Base-by-base conservation (phyloP, 306 rosid genomes). In the Heteromeles arbutifolia region DNA sequence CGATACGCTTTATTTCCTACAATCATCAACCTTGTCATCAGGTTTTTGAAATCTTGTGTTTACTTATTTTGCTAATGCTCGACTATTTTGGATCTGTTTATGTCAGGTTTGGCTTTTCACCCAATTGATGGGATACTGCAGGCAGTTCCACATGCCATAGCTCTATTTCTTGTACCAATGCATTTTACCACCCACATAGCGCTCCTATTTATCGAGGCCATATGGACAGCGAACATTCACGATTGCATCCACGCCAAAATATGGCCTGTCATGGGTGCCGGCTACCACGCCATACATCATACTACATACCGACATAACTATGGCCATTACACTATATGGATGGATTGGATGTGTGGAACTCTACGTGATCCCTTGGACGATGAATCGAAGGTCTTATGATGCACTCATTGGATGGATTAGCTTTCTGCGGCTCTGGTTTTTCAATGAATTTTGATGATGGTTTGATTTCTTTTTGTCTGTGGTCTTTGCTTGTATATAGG, bases 201-300 rank as follows among this genome's bases (percentile, higher is more conserved):
- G 11, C 87, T 91, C 69, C 10, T 94, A 22, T 91, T 91, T 85
- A 31, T 90, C 0, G 97, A 94, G 86, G 96, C 39, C 39, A 12
- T 95, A 53, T 95, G 98, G 98, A 90, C 98, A 12, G 86, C 97
- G 29, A 95, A 92, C 70, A 92, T 95, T 76, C 98, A 95, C 48
- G 98, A 95, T 67, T 86, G 97, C 85, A 87, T 95, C 75, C 88
- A 95, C n/a, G 80, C 83, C 41, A 89, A 87, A 43, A 4, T 89
- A 58, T 95, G 98, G 98, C 97, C 98, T 61, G 79, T 90, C 26
- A 90, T 95, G 98, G 98, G 98, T 78, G 97, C 98, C 67, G 97
- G 98, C 73, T 92, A 90, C 84, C 98, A 95, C 91, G 89, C 97
- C 57, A 87, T 95, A 72, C 98, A 95, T 83, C 98, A 95, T 21